phyloP scores from a whole-genome alignment of 1,284 basidiomycete species.

The Sphaerobolus stellatus region DNA sequence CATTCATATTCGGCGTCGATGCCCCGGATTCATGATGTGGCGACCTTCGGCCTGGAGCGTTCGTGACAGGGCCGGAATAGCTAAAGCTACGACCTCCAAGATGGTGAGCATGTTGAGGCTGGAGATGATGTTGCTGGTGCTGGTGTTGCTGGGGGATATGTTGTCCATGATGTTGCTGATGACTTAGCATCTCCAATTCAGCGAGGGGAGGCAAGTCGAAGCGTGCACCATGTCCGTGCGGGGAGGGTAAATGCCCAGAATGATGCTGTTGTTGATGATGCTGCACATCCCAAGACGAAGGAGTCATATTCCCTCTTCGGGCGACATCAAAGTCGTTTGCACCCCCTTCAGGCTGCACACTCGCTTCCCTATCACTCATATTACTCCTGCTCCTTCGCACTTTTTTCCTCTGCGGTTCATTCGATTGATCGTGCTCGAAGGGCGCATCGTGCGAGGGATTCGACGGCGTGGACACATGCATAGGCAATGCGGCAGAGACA shows the following conservation, averaged over 20 bases:
- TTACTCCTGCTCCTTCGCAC: slow-evolving; percentile 45
- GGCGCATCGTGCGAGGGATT: background rate
- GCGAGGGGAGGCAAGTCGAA: slow-evolving; percentile 58
- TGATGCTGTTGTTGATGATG: background rate
- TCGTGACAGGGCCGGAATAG: background rate
- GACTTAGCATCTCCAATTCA: slow-evolving; percentile 4
- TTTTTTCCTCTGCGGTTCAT: slow-evolving; percentile 57
- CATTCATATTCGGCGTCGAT: no score
- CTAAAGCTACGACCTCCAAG: background rate
- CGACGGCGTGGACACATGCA: background rate
- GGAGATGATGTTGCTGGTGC: background rate
- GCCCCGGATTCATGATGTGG: no score
- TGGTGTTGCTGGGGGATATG: background rate
- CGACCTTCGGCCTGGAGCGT: background rate
- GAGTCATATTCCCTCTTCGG: slow-evolving; percentile 36
- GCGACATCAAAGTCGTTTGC: slow-evolving; percentile 12
- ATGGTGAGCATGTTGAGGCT: background rate
- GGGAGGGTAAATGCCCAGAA: background rate
- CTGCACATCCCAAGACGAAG: background rate
- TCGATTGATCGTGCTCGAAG: slow-evolving; percentile 28
- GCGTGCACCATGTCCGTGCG: slow-evolving; percentile 31
- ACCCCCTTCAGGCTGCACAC: slow-evolving; percentile 4
- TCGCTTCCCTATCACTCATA: slow-evolving; percentile 4
- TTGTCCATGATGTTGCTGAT: background rate
- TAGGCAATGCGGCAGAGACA: background rate